Conservation (phyloP, 1,284 basidiomycete species). For the Cryptococcus amylolentus region DNA sequence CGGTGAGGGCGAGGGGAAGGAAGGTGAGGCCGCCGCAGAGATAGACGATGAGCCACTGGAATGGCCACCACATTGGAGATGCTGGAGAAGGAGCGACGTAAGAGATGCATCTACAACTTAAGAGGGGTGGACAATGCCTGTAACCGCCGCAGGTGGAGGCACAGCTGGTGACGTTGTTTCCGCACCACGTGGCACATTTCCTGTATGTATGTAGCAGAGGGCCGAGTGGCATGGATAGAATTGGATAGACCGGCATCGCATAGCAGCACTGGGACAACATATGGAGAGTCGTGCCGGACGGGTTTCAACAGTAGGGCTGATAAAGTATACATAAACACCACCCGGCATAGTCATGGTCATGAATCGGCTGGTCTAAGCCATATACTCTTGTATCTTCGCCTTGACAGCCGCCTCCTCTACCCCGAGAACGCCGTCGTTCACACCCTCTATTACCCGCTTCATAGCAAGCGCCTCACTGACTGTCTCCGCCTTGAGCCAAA, state of each 20-base stretch:
- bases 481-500: conserved; percentile 52
- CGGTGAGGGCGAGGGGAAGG: conserved; percentile 65
- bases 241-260: too few relatives aligned
- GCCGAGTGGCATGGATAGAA: too few relatives aligned
- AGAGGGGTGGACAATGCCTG: neutral
- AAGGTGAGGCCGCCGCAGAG: conserved; percentile 82
- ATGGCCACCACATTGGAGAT: conserved; percentile 30
- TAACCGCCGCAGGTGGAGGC: neutral
- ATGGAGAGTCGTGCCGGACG: too few relatives aligned
- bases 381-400: conserved; percentile 24
- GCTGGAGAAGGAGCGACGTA: neutral
- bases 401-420: conserved; percentile 31
- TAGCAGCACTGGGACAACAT: too few relatives aligned
- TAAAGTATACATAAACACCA: too few relatives aligned
- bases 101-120: neutral
- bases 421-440: conserved; percentile 35
- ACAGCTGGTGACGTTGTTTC: neutral
- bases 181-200: too few relatives aligned
- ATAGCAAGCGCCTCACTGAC: conserved; percentile 48
- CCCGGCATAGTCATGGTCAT: too few relatives aligned
- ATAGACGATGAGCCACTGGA: conserved; percentile 55
- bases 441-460: conserved; percentile 38
- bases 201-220: too few relatives aligned
- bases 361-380: conserved; percentile 11
- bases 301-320: too few relatives aligned